Base-by-base conservation (phyloP, 2,329 filamentous ascomycete genomes). In the Phialemoniopsis sp. region DNA sequence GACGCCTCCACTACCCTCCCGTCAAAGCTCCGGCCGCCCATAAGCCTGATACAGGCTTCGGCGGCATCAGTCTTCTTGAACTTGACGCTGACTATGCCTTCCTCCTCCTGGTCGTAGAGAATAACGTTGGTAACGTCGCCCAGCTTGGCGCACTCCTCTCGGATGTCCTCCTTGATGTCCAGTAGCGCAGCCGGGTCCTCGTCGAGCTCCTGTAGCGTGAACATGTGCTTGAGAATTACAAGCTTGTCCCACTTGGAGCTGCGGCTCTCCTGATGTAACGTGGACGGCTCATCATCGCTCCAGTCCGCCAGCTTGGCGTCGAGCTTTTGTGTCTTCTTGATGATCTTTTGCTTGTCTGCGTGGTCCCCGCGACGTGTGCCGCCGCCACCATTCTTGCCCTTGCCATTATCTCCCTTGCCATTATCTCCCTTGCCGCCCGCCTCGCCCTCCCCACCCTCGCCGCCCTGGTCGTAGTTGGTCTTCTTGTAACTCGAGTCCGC, bases 401-500 rank as follows among this genome's bases (percentile, higher is more conserved):
- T 64, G n/a, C 56, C 46, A 14, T 45, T 45, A 36, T 36, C 14
- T 26, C 37, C 31, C 34, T 57, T 57, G 18, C 38, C 32, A 4
- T 36, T 40, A 7, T 32, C 39, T 13, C 40, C 29, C 37, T 47
- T 28, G 9, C 29, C 45, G 6, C 38, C 48, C 8, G 39, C 49
- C 29, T 46, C 50, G 21, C 36, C 50, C 9, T 46, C 46, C n/a
- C 34, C 39, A n/a, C 13, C 34, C 9, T 32, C 42, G 9, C 38
- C 50, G 5, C 63, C 58, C 38, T 67, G 60, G 36, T 75, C 77
- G 50, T 93, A 85, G 50, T 87, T 81, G 40, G 85, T 82, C 62
- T 85, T 89, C 67, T 97, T 98, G 73, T 93, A 97, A 53, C 87
- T 93, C 39, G 82, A 80, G 52, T 97, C 93, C 13, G 93, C 93